A percentile compares a stretch with the other conserved stretches of the same genome.
phyloP scores from a whole-genome alignment of 495 filamentous ascomycete genomes.

The Penicillium riverlandense region DNA sequence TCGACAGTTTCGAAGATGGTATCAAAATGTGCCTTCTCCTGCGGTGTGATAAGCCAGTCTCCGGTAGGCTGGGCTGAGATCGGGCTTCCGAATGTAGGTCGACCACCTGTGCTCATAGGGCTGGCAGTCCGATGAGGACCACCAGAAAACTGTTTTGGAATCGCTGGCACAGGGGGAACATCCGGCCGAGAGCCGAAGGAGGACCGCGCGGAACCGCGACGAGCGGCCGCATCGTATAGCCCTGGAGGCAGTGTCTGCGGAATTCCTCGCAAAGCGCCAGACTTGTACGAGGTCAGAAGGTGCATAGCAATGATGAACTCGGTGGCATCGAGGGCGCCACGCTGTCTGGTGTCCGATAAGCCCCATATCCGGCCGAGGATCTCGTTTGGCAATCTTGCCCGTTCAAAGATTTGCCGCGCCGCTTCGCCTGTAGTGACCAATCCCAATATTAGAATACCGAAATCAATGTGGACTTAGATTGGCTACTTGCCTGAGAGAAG shows the following conservation, averaged over 20 bases:
- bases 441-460: neutral
- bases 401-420: constrained; percentile 92
- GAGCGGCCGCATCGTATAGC: constrained; percentile 84
- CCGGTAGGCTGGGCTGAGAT: constrained; percentile 58
- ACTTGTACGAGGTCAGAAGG: constrained; percentile 83
- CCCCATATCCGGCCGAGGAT: constrained; percentile 90
- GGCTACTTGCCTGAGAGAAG: constrained; percentile 60
- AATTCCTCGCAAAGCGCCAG: constrained; percentile 67
- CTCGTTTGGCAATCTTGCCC: constrained; percentile 83
- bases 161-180: constrained; percentile 45
- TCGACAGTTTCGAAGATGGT: constrained; percentile 76
- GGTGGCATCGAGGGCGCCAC: constrained; percentile 78
- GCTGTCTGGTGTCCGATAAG: constrained; percentile 84
- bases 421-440: constrained; percentile 50
- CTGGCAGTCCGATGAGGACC: constrained; percentile 59
- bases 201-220: constrained; percentile 48
- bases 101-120: constrained; percentile 45
- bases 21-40: constrained; percentile 84
- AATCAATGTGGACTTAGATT: neutral
- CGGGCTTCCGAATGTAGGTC: constrained; percentile 48
- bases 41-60: constrained; percentile 75
- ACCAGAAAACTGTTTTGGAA: constrained; percentile 66
- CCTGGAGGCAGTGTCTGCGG: constrained; percentile 77
- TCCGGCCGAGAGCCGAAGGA: constrained; percentile 40
- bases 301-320: constrained; percentile 99